Evolutionary conservation across 1,139 yeast genomes (phyloP), one percentile per base, ranked within the genome.

Genomic region (Taphrina sp.): DNA sequence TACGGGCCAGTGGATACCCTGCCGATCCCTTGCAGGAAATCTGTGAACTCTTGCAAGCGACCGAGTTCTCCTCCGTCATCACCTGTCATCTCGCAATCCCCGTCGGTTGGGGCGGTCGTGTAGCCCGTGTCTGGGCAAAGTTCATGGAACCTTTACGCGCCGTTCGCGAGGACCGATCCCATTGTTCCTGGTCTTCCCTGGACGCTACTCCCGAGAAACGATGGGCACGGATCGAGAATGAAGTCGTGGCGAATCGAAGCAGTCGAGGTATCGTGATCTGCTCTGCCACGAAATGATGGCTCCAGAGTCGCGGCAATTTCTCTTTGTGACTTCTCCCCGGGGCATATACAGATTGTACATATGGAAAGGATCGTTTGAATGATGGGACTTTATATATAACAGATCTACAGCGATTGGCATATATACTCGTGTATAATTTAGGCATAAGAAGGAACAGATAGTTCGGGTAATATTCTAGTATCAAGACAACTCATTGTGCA

Each of bases 81-180:
- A 12, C n/a, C 10, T 36, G 29, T 31, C 47, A 43, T 31, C 29
- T 43, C 7, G 47, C 47, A 7, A 33, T 43, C 19, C 47, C 47
- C 3, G 17, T 33, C n/a, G 5, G n/a, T 2, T 43, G 47, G 47
- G 47, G 47, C 17, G 47, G 47, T 2, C 16, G 38, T 14, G 20
- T 43, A 8, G 24, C 47, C 3, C 29, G 20, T 17, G 47, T 43
- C 28, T 43, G 47, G 47, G n/a, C 12, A 16, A 43, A 33, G 28
- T 43, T 19, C 19, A 29, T 23, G n/a, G 47, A 43, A 12, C 47
- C 47, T 3, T n/a, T 43, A 5, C 36, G 47, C 8, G 12, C 17
- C 4, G 19, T 8, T 12, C 8, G 38, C 2, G 47, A 43, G 22
- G 20, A 29, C 14, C 36, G 20, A 19, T 20, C 20, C 7, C 19